phyloP scores from a whole-genome alignment of 768 basidiomycete species.

The Lactarius evosmus region DNA sequence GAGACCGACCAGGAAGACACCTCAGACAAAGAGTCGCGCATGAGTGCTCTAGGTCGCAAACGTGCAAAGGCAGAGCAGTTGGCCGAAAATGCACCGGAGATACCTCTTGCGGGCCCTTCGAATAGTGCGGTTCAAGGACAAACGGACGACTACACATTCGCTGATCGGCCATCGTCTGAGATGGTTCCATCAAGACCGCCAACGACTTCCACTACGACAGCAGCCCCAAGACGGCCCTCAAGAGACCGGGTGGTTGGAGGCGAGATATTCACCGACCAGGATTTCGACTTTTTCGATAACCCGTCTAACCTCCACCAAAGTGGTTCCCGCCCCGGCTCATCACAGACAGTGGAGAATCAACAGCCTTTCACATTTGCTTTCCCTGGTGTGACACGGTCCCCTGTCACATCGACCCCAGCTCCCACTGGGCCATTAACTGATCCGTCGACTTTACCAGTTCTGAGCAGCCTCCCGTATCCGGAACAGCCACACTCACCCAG shows the following conservation, averaged over 20 bases:
- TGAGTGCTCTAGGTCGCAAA: slow-evolving; percentile 47
- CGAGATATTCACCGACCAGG: slow-evolving; percentile 28
- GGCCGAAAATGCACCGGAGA: slow-evolving; percentile 26
- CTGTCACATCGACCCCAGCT: slow-evolving; percentile 19
- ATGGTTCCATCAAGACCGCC: slow-evolving; percentile 1
- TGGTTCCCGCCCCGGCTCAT: slow-evolving; percentile 14
- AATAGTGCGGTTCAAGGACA: background rate
- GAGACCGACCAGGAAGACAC: slow-evolving; percentile 43
- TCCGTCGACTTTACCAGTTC: slow-evolving; percentile 15
- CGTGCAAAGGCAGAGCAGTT: slow-evolving; percentile 40
- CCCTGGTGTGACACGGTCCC: slow-evolving; percentile 12
- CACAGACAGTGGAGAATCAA: slow-evolving; percentile 18
- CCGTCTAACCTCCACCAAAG: slow-evolving; percentile 19
- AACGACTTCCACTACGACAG: background rate
- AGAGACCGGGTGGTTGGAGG: slow-evolving; percentile 18
- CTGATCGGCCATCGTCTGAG: background rate
- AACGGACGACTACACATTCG: background rate
- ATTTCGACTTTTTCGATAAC: slow-evolving; percentile 29
- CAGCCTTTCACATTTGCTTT: slow-evolving; percentile 28
- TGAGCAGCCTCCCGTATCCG: slow-evolving; percentile 24
- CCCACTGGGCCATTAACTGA: slow-evolving; percentile 16
- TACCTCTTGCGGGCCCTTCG: slow-evolving; percentile 20
- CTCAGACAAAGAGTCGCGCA: slow-evolving; percentile 40
- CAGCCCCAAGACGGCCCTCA: slow-evolving; percentile 3
- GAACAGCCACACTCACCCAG: slow-evolving; percentile 28